A percentile compares a stretch with the other conserved stretches of the same genome.
Conservation (phyloP, 1,284 basidiomycete species). For the Phylloporus sp. region DNA sequence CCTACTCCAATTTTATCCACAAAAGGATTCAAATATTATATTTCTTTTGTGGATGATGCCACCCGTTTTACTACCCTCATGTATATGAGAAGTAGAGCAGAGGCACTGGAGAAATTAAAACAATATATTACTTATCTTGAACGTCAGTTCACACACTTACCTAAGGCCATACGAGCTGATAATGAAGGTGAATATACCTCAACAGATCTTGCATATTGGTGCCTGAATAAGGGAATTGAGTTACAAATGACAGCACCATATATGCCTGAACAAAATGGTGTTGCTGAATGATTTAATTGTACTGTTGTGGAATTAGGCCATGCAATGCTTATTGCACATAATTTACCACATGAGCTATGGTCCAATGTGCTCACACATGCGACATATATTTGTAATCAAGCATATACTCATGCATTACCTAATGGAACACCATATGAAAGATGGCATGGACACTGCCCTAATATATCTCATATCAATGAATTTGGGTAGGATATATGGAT, state of each 20-base stretch:
- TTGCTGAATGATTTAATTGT: background rate
- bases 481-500: background rate
- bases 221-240: background rate
- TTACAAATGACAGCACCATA: background rate
- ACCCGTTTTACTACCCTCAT: too few species aligned
- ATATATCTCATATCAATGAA: background rate
- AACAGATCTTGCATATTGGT: background rate
- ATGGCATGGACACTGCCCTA: background rate
- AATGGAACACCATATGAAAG: background rate
- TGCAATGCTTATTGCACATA: background rate
- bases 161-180: background rate
- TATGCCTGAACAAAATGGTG: constrained; percentile 1
- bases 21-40: too few species aligned
- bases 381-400: background rate
- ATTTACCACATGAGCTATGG: too few species aligned
- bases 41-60: too few species aligned
- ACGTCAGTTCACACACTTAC: background rate
- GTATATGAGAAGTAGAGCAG: too few species aligned
- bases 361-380: background rate
- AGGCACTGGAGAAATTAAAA: too few species aligned
- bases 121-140: too few species aligned
- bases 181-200: background rate
- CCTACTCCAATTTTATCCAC: background rate
- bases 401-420: background rate
- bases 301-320: background rate